Percentiles rank a stretch among this genome's conserved stretches.
Conservation (phyloP, 73 alveolate species). For the Paramecium primaurelia region DNA sequence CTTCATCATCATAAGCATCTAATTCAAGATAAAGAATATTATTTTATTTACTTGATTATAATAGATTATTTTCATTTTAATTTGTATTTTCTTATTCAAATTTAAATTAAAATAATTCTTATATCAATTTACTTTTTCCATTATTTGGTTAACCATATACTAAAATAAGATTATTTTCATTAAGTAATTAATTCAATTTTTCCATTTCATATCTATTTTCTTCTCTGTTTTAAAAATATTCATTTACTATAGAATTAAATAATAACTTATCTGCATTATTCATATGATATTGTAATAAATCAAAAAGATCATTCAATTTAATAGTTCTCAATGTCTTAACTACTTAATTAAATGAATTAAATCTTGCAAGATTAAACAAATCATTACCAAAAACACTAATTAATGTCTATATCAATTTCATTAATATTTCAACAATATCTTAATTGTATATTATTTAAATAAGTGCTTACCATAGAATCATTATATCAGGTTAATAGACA, state of each 20-base stretch:
- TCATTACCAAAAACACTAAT: background rate
- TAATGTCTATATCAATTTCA: background rate
- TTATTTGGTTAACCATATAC: background rate
- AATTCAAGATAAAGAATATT: background rate
- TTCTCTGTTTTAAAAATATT: background rate
- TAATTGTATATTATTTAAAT: background rate
- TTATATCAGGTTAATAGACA: background rate
- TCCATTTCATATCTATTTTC: background rate
- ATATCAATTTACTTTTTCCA: background rate
- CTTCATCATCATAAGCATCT: conserved; percentile 20
- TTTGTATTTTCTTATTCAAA: background rate
- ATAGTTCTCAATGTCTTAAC: background rate
- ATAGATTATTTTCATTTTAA: background rate
- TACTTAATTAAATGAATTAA: background rate
- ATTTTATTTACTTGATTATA: background rate
- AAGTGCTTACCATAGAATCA: background rate
- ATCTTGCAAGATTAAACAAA: background rate
- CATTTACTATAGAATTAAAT: background rate
- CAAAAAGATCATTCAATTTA: background rate
- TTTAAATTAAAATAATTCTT: background rate
- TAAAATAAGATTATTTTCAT: background rate
- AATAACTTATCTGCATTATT: background rate
- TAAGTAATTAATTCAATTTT: background rate
- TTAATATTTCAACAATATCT: background rate
- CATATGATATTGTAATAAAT: background rate